These are phyloP conservation scores for Gonium pectorale DNA, from an alignment of 139 green algal species.

Conservation along the genomic window DNA sequence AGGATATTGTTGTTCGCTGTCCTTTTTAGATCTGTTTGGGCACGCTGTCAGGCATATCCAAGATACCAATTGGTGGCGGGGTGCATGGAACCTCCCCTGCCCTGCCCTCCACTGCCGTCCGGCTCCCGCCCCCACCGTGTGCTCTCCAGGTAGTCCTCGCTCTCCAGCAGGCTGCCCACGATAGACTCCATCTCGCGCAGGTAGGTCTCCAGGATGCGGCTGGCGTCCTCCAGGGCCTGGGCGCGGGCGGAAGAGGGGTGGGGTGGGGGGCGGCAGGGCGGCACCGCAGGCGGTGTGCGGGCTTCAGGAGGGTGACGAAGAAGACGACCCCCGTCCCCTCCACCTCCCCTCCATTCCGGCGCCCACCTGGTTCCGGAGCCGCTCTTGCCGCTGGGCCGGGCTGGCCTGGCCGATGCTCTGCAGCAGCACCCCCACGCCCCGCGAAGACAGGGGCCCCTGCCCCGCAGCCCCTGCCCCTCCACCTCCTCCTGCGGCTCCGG, in stretches of 20 bases:
- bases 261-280: background rate
- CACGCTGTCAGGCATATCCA: too few relatives aligned
- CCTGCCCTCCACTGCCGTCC: background rate
- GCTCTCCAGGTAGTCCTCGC: constrained; percentile 65
- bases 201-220: constrained; percentile 62
- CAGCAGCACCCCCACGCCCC: background rate
- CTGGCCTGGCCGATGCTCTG: background rate
- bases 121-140: constrained; percentile 37
- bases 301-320: too few relatives aligned
- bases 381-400: constrained; percentile 19
- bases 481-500: background rate
- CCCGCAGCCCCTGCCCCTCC: background rate
- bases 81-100: too few relatives aligned
- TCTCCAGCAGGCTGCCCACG: constrained; percentile 61
- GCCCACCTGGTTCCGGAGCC: constrained; percentile 17
- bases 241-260: background rate
- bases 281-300: too few relatives aligned
- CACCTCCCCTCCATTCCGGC: too few relatives aligned
- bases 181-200: constrained; percentile 55
- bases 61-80: too few relatives aligned
- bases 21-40: too few relatives aligned
- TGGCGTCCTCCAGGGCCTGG: constrained; percentile 47
- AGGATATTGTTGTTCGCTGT: too few relatives aligned
- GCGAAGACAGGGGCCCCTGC: background rate
- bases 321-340: too few relatives aligned